Evolutionary conservation across 2,329 filamentous ascomycete genomes (phyloP), one percentile per base, ranked within the genome.

Genomic region (Biscogniauxia marginata): DNA sequence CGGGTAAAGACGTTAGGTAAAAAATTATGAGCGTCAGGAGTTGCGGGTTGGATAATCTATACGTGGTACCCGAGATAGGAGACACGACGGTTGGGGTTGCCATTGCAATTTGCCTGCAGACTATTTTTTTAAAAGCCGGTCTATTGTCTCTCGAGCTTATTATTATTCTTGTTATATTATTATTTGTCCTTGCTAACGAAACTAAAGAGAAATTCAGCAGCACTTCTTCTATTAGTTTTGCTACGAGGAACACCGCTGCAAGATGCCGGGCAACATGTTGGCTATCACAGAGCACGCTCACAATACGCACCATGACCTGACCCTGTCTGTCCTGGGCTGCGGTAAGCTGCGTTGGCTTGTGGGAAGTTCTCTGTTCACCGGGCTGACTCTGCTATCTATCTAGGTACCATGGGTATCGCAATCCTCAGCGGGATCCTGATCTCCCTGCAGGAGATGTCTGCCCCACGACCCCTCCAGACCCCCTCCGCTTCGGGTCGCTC

Each of bases 321-420:
- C 89, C 63, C 81, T 96, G 76, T 84, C 90, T 59, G 84, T 95
- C 60, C 80, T 96, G 56, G 91, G 91, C 67, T 95, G 90, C 73
- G 91, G 90, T 89, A 81, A 70, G 84, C 62, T 44, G 13, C 18
- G 25, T 3, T 55, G 21, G 54, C 30, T 22, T 43, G n/a, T 13
- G 34, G 23, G 25, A 11, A 7, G 13, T 9, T 11, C 30, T 46
- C 24, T 18, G 39, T 45, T 45, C 25, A 57, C 48, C 48, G 53
- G 53, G 49, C 57, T 67, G 46, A 66, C 52, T 46, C 52, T 46
- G 44, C 56, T 39, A 16, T 52, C 11, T 39, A 46, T 46, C 20
- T 65, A 92, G 89, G 90, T 63, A 93, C 87, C 52, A 90, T 96
- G 85, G 91, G 91, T 57, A 90, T 90, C 58, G 90, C 90, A 56